Percentiles rank a stretch among this genome's conserved stretches.
phyloP scores from a whole-genome alignment of 2,329 filamentous ascomycete species.

The Aspergillus pseudotamarii region DNA sequence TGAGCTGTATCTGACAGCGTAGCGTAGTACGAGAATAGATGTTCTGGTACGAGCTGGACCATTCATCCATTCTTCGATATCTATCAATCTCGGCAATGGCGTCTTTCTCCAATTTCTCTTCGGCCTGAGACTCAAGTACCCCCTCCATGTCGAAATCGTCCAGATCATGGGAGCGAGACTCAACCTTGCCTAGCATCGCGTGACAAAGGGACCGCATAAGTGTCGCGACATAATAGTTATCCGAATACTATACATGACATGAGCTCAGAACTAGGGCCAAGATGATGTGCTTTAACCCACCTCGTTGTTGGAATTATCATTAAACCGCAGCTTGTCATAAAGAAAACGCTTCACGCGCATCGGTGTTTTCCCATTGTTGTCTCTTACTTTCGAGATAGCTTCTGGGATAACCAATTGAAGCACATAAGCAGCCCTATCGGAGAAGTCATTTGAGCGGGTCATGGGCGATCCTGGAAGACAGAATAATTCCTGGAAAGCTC shows the following conservation, averaged over 20 bases:
- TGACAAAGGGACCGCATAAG: conserved; percentile 69
- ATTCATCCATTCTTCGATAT: conserved; percentile 67
- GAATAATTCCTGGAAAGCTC: conserved; percentile 84
- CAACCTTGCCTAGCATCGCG: conserved; percentile 52
- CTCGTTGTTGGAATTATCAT: conserved; percentile 87
- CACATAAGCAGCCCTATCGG: conserved; percentile 80
- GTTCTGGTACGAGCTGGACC: conserved; percentile 68
- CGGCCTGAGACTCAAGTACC: conserved; percentile 52
- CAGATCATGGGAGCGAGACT: conserved; percentile 44
- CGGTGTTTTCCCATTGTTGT: conserved; percentile 75
- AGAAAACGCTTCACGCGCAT: conserved; percentile 79
- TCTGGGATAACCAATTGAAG: conserved; percentile 82
- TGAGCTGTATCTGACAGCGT: conserved; percentile 60
- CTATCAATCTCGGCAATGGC: conserved; percentile 65
- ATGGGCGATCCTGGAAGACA: conserved; percentile 78
- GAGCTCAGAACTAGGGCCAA: background rate
- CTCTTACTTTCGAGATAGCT: conserved; percentile 77
- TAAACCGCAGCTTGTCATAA: conserved; percentile 85
- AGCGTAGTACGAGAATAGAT: conserved; percentile 64
- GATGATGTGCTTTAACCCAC: conserved; percentile 31
- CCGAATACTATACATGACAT: conserved; percentile 64
- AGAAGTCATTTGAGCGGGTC: conserved; percentile 88
- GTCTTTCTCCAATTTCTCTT: conserved; percentile 59
- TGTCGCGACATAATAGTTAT: conserved; percentile 83
- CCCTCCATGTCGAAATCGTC: conserved; percentile 50